These are phyloP conservation scores for Pichia scutulata DNA, from an alignment of 805 yeast species.

Conservation along the genomic window DNA sequence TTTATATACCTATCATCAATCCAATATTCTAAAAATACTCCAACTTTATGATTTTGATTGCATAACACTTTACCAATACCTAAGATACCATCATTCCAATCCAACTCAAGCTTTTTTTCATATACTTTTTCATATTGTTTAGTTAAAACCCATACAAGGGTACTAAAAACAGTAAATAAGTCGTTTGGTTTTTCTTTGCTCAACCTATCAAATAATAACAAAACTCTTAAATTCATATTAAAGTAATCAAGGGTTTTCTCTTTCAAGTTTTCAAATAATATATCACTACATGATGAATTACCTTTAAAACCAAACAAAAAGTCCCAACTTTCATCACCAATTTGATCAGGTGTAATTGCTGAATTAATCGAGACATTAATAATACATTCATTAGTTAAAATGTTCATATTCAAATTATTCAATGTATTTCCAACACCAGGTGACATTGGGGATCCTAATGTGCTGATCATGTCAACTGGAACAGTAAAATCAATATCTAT, in stretches of 20 bases:
- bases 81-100: constrained; percentile 15
- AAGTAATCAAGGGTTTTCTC: constrained; percentile 26
- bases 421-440: constrained; percentile 3
- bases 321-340: constrained; percentile 19
- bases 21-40: constrained; percentile 28
- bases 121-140: neutral
- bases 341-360: constrained; percentile 24
- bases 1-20: constrained; percentile 24
- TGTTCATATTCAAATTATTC: neutral
- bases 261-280: constrained; percentile 23
- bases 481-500: constrained; percentile 31
- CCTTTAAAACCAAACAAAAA: constrained; percentile 20
- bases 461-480: neutral
- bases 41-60: constrained; percentile 26
- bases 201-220: constrained; percentile 27
- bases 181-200: constrained; percentile 26
- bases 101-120: constrained; percentile 1
- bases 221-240: constrained; percentile 27
- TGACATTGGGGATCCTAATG: constrained; percentile 4
- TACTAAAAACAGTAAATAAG: constrained; percentile 26
- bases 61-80: constrained; percentile 24
- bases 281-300: constrained; percentile 20
- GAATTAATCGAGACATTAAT: constrained; percentile 26
- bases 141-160: constrained; percentile 20
- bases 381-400: neutral